phyloP scores from a whole-genome alignment of 106 monocot species.

The Phalaenopsis aphrodite region DNA sequence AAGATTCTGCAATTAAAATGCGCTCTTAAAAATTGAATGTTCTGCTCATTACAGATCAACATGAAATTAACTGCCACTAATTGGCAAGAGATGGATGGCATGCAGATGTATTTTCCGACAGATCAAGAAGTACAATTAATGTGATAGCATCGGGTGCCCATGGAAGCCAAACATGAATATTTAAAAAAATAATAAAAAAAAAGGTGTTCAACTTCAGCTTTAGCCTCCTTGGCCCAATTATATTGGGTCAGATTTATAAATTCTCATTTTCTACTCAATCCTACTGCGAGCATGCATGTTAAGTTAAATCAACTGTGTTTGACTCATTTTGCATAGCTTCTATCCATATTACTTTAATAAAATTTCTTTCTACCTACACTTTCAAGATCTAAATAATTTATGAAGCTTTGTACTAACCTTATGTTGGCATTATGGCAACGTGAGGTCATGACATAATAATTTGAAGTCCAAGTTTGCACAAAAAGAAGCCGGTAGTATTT shows the following conservation, averaged over 20 bases:
- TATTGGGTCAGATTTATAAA: not conserved
- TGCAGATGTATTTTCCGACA: not conserved
- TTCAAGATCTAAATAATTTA: not conserved
- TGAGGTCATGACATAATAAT: not conserved
- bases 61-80: not conserved
- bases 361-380: not conserved
- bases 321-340: not conserved
- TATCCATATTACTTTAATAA: not conserved
- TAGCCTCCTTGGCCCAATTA: not conserved
- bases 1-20: not conserved
- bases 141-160: not conserved
- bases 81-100: not conserved
- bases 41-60: not conserved
- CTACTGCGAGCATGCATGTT: not conserved
- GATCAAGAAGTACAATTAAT: not conserved
- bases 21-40: not conserved
- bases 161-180: not conserved
- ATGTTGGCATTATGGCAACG: not conserved
- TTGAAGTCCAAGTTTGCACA: not conserved
- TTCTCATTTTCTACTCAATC: not conserved
- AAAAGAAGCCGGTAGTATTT: not conserved
- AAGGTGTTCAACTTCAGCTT: not conserved
- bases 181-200: not conserved
- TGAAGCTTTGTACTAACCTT: not conserved
- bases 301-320: not conserved